Conservation (phyloP, 1,284 basidiomycete species). For the Veloporphyrellus conicus region DNA sequence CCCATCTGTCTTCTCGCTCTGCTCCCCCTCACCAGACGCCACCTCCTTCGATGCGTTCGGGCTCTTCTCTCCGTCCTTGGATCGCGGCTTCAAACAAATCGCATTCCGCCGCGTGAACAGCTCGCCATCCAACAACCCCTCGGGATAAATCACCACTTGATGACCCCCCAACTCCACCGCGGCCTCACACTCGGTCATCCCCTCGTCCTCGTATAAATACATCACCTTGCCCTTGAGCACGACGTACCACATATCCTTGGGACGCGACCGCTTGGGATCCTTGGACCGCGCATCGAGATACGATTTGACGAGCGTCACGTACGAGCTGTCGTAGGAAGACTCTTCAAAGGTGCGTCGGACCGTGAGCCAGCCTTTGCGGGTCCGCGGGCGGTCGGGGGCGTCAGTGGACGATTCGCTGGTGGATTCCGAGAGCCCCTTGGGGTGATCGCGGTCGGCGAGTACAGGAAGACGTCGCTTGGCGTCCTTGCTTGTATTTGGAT, state of each 20-base stretch:
- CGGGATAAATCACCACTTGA: slow-evolving; percentile 70
- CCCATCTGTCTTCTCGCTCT: slow-evolving; percentile 35
- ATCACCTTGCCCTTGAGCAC: slow-evolving; percentile 85
- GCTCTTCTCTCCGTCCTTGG: slow-evolving; percentile 26
- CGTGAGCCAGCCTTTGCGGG: slow-evolving; percentile 81
- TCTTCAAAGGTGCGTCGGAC: slow-evolving; percentile 79
- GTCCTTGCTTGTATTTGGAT: slow-evolving; percentile 46
- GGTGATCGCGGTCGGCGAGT: slow-evolving; percentile 28
- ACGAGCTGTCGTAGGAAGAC: slow-evolving; percentile 53
- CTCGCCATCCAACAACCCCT: slow-evolving; percentile 75
- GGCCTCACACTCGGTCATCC: slow-evolving; percentile 80
- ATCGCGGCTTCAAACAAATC: slow-evolving; percentile 68
- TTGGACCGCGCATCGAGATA: slow-evolving; percentile 72
- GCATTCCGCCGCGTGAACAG: slow-evolving; percentile 86
- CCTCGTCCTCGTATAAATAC: slow-evolving; percentile 88
- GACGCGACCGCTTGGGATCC: slow-evolving; percentile 71
- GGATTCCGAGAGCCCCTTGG: slow-evolving; percentile 25
- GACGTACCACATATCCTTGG: slow-evolving; percentile 86
- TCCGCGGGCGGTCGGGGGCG: slow-evolving; percentile 54
- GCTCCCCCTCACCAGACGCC: slow-evolving; percentile 40
- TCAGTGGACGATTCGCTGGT: slow-evolving; percentile 28
- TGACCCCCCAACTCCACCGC: slow-evolving; percentile 77
- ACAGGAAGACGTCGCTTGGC: slow-evolving; percentile 33
- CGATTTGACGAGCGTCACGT: slow-evolving; percentile 67
- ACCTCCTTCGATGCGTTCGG: slow-evolving; percentile 55